Evolutionary conservation across 2,329 filamentous ascomycete genomes (phyloP), one percentile per base, ranked within the genome.

Genomic region (Colletotrichum sp.): DNA sequence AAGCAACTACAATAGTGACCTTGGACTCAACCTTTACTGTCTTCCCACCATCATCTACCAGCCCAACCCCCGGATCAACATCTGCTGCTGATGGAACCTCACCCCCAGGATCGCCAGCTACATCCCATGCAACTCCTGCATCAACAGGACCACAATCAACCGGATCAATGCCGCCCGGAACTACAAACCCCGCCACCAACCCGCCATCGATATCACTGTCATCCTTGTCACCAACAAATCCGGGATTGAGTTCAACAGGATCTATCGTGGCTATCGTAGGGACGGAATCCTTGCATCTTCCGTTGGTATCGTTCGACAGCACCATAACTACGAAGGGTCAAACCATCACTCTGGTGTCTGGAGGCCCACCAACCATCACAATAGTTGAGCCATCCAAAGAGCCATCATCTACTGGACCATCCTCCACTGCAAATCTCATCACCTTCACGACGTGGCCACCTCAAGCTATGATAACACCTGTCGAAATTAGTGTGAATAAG

Each of bases 171-270:
- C 18, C 44, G 0, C 2, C 18, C 10, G 3, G 3, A 1, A 21
- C n/a, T n/a, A 49, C 44, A 7, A 1, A 6, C 10, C 3, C 10
- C 18, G 10, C n/a, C 6, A 21, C 1, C 18, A 21, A 21, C 10
- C 6, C 44, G 6, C 1, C 6, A 4, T 49, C 1, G 0, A 0
- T 6, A 21, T 4, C 3, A 49, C 10, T 0, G 44, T 0, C 44
- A 21, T 49, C 44, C 2, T 49, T 21, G n/a, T n/a, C n/a, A 0
- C 44, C 9, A 0, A 21, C 44, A 3, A 49, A 49, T 1, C 3
- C 44, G 1, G n/a, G 3, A 21, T 7, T 2, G n/a, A 21, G 0
- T 21, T 49, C 44, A 1, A 49, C 10, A 1, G 44, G 3, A 12
- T 13, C 44, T 21, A 1, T 49, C 44, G 1, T 49, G 1, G 18